Conservation (phyloP, 805 yeast species). For the Candida tallmaniae region DNA sequence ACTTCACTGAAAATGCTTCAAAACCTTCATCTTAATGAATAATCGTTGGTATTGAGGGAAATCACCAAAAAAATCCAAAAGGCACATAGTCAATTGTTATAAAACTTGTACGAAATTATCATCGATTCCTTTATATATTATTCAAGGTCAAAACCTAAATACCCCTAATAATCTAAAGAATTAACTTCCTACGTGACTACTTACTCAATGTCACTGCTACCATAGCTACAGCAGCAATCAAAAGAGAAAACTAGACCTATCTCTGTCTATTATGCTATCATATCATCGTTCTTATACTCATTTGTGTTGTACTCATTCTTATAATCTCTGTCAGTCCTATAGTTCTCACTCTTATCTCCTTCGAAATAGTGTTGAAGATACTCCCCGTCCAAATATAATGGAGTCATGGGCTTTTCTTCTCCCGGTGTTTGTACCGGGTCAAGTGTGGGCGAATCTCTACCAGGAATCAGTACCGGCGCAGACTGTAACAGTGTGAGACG, state of each 20-base stretch:
- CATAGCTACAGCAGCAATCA: neutral
- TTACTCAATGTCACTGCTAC: no score
- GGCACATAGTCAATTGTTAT: no score
- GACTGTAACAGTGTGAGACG: slow-evolving; percentile 2
- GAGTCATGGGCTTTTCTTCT: slow-evolving; percentile 43
- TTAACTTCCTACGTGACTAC: no score
- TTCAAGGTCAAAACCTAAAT: no score
- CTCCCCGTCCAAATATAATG: slow-evolving; percentile 22
- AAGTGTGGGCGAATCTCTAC: slow-evolving; percentile 25
- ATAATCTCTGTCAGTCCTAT: slow-evolving; percentile 9
- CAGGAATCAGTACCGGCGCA: slow-evolving; percentile 9
- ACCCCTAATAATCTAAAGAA: no score
- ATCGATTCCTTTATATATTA: no score
- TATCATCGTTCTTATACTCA: slow-evolving; percentile 1
- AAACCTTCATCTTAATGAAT: no score
- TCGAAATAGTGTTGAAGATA: slow-evolving; percentile 5
- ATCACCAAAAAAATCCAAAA: no score
- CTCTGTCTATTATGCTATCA: neutral
- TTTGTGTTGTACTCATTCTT: neutral
- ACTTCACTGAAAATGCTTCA: no score
- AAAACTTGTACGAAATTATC: no score
- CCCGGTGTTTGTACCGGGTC: slow-evolving; percentile 40
- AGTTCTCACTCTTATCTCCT: slow-evolving; percentile 1
- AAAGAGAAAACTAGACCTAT: neutral
- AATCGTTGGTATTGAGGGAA: no score